Conservation (phyloP, 2,329 filamentous ascomycete species). For the Pseudocercospora fuligena region DNA sequence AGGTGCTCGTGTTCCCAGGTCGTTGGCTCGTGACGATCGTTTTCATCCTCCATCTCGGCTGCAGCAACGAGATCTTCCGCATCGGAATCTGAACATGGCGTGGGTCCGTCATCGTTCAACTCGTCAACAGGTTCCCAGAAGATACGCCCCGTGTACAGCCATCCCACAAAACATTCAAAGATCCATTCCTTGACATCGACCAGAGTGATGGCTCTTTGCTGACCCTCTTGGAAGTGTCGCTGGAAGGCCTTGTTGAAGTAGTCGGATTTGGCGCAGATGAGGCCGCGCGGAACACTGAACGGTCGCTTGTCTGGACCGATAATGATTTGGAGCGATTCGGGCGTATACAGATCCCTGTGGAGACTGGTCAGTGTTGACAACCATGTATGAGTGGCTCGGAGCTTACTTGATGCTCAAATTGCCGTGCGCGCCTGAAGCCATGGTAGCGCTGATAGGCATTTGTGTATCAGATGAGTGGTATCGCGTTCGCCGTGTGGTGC, state of each 20-base stretch:
- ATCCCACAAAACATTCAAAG: background rate
- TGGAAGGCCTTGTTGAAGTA: conserved; percentile 4
- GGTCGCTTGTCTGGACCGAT: background rate
- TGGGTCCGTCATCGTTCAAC: background rate
- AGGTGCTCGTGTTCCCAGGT: background rate
- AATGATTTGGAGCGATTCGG: background rate
- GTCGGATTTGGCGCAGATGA: background rate
- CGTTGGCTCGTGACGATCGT: background rate
- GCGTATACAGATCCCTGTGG: background rate
- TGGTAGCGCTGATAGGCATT: background rate
- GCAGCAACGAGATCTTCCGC: background rate
- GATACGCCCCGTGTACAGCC: background rate
- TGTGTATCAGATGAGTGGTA: background rate
- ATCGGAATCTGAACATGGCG: background rate
- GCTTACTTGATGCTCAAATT: background rate
- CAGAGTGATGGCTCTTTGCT: background rate
- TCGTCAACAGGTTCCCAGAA: background rate
- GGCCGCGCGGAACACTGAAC: background rate
- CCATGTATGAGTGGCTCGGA: background rate
- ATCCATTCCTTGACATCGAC: background rate
- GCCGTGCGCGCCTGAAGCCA: background rate
- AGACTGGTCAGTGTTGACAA: background rate
- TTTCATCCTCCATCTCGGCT: no score
- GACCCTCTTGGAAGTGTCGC: background rate
- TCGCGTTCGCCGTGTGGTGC: no score